Evolutionary conservation across 1,139 yeast species (phyloP).

Genomic region (Debaryomycetaceae sp.): DNA sequence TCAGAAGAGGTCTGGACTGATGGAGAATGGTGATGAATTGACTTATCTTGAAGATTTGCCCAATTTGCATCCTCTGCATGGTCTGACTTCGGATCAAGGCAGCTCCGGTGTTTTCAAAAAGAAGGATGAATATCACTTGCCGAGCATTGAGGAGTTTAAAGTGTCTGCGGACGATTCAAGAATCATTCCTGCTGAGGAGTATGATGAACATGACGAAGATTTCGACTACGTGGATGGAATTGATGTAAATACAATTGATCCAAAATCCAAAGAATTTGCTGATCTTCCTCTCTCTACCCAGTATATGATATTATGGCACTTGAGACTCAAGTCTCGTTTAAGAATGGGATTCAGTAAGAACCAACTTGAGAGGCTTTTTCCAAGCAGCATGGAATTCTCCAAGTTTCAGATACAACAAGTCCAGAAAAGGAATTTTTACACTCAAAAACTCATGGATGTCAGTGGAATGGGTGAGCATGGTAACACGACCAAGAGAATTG

Average conservation of each 20-base stretch:
- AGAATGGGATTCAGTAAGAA: conserved; percentile 94
- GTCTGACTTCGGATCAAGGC: conserved; percentile 9
- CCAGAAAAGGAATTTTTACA: conserved; percentile 82
- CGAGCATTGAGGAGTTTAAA: conserved; percentile 48
- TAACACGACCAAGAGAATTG: conserved; percentile 56
- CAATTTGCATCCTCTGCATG: conserved; percentile 19
- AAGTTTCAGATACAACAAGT: conserved; percentile 92
- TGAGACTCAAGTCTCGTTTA: conserved; percentile 78
- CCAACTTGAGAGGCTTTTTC: conserved; percentile 76
- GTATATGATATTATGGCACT: conserved; percentile 80
- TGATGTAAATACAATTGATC: conserved; percentile 68
- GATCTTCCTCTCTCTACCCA: conserved; percentile 77
- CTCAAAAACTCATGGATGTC: conserved; percentile 81
- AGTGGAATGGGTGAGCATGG: conserved; percentile 77
- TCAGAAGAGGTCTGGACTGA: conserved; percentile 1
- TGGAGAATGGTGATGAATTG: conserved; percentile 13
- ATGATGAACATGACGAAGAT: conserved; percentile 55
- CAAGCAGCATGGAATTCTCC: conserved; percentile 85
- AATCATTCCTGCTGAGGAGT: conserved; percentile 70
- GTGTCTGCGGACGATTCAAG: conserved; percentile 58
- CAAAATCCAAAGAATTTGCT: conserved; percentile 62
- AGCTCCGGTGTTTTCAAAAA: conserved; percentile 20
- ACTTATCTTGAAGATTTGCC: conserved; percentile 44
- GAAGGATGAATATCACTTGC: conserved; percentile 84
- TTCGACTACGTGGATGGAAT: conserved; percentile 69